These are phyloP conservation scores for Periconia macrospinosa DNA, from an alignment of 2,329 filamentous ascomycete genomes.

Conservation along the genomic window DNA sequence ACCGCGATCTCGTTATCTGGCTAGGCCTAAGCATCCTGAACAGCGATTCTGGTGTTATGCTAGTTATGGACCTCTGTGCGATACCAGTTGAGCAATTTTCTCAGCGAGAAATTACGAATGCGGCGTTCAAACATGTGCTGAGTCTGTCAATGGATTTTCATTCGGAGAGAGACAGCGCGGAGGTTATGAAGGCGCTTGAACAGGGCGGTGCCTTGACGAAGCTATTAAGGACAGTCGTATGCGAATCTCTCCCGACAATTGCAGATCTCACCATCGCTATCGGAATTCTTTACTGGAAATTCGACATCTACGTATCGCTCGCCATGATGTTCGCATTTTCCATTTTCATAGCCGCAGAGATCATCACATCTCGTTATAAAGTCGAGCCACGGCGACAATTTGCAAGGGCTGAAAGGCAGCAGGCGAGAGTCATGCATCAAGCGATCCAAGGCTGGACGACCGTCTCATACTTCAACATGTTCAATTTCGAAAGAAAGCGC, in stretches of 20 bases:
- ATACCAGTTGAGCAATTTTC: slow-evolving; percentile 52
- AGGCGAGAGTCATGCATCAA: slow-evolving; percentile 13
- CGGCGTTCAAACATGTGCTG: slow-evolving; percentile 67
- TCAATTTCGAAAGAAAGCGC: slow-evolving; percentile 52
- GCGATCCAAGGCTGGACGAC: slow-evolving; percentile 45
- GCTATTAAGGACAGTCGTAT: slow-evolving; percentile 59
- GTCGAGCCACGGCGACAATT: not conserved
- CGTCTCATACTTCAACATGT: slow-evolving; percentile 59
- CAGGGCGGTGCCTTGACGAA: slow-evolving; percentile 61
- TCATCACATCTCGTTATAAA: slow-evolving; percentile 51
- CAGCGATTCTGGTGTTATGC: not conserved
- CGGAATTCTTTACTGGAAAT: slow-evolving; percentile 13
- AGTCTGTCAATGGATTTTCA: slow-evolving; percentile 69
- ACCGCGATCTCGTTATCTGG: slow-evolving; percentile 47
- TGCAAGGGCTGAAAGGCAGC: slow-evolving; percentile 4
- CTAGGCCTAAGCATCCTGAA: slow-evolving; percentile 38
- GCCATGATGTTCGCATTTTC: slow-evolving; percentile 49
- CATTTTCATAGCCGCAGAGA: slow-evolving; percentile 23
- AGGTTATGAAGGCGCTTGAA: slow-evolving; percentile 62
- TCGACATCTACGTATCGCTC: slow-evolving; percentile 29
- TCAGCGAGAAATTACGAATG: slow-evolving; percentile 45
- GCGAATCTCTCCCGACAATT: slow-evolving; percentile 62
- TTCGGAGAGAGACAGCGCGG: slow-evolving; percentile 66
- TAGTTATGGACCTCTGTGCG: slow-evolving; percentile 38
- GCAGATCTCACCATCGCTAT: slow-evolving; percentile 57